Evolutionary conservation across 1,139 yeast species (phyloP).

Genomic region (Chernovozyma aurita): DNA sequence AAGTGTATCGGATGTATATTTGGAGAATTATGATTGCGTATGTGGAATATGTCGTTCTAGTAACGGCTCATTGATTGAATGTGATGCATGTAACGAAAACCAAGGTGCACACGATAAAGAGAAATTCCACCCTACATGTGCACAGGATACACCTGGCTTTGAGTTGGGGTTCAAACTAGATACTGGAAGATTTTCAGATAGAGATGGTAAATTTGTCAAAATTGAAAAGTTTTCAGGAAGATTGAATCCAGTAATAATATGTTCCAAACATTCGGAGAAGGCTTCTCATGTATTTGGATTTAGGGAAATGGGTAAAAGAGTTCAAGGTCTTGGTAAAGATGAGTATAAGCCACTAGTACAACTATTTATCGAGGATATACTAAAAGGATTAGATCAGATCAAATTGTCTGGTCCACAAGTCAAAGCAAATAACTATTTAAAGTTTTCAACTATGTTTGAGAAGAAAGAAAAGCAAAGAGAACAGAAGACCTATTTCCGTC

Average conservation of each 20-base stretch:
- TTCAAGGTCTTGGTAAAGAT: conserved; percentile 19
- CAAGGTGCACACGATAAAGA: conserved; percentile 8
- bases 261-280: conserved; percentile 32
- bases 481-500: conserved; percentile 11
- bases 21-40: conserved; percentile 17
- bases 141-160: conserved; percentile 44
- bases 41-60: conserved; percentile 28
- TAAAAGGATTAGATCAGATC: conserved; percentile 15
- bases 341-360: conserved; percentile 34
- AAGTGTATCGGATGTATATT: conserved; percentile 25
- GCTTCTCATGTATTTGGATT: conserved; percentile 15
- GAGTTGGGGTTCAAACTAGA: conserved; percentile 43
- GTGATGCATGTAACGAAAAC: conserved; percentile 22
- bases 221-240: conserved; percentile 33
- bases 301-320: conserved; percentile 33
- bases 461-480: conserved; percentile 8
- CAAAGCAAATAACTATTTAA: conserved; percentile 26
- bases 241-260: conserved; percentile 38
- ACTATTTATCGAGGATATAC: conserved; percentile 39
- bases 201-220: conserved; percentile 18
- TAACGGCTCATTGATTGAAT: conserved; percentile 28
- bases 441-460: conserved; percentile 14
- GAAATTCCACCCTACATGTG: conserved; percentile 64
- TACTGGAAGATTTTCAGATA: conserved; percentile 15
- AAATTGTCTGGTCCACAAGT: conserved; percentile 30